Evolutionary conservation across 2,329 filamentous ascomycete genomes (phyloP).

Genomic region (Microdochium nivale): DNA sequence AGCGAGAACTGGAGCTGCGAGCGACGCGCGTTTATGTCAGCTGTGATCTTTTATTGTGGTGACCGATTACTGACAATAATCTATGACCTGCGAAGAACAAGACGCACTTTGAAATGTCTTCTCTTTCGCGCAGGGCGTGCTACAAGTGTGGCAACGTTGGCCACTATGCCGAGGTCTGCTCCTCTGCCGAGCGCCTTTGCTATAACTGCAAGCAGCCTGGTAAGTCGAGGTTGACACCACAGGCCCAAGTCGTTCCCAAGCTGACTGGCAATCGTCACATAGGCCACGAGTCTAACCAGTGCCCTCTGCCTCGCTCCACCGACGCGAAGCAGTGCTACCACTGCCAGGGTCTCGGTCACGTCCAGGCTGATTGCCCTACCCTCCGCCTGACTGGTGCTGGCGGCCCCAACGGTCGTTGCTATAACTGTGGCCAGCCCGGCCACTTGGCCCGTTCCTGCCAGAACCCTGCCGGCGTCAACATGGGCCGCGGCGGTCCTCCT

Average conservation of each 20-base stretch:
- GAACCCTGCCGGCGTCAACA: slow-evolving; percentile 54
- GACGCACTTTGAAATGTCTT: slow-evolving; percentile 57
- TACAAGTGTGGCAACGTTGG: slow-evolving; percentile 79
- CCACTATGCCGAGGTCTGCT: slow-evolving; percentile 85
- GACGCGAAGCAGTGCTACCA: slow-evolving; percentile 99
- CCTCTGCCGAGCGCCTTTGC: slow-evolving; percentile 94
- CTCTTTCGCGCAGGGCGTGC: slow-evolving; percentile 73
- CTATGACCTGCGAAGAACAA: neutral
- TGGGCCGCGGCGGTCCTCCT: slow-evolving; percentile 58
- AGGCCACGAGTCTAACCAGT: slow-evolving; percentile 96
- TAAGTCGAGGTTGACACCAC: slow-evolving; percentile 17
- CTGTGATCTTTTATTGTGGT: neutral
- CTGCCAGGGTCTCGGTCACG: slow-evolving; percentile 95
- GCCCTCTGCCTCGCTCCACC: slow-evolving; percentile 91
- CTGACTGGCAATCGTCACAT: slow-evolving; percentile 9
- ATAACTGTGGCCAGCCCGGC: slow-evolving; percentile 88
- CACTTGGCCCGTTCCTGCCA: slow-evolving; percentile 91
- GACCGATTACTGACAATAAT: neutral
- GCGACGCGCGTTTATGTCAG: no score
- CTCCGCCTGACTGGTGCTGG: slow-evolving; percentile 80
- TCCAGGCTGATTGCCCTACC: slow-evolving; percentile 97
- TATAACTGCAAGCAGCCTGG: slow-evolving; percentile 97
- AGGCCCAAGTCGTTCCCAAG: neutral
- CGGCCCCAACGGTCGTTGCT: slow-evolving; percentile 74
- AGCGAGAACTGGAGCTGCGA: no score